Percentiles rank a stretch among this genome's conserved stretches.
These are phyloP conservation scores for Calonectria multiphialidica DNA, from an alignment of 2,329 filamentous ascomycete species.

Conservation along the genomic window DNA sequence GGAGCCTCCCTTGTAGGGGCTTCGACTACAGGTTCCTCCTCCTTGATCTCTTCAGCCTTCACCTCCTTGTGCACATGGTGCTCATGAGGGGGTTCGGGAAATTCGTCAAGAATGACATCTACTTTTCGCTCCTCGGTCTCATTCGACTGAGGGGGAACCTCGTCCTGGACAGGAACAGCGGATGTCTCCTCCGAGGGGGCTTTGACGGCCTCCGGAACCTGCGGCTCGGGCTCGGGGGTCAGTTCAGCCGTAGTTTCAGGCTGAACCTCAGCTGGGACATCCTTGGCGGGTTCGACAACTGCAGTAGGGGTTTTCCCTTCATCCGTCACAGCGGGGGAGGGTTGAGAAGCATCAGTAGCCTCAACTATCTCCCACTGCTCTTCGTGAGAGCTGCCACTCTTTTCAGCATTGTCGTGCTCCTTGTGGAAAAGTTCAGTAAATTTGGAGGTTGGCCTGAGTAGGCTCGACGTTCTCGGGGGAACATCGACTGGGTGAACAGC, in stretches of 20 bases:
- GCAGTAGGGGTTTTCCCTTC: not conserved
- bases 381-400: slow-evolving; percentile 24
- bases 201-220: slow-evolving; percentile 17
- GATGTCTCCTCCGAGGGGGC: slow-evolving; percentile 17
- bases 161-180: not conserved
- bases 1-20: slow-evolving; percentile 2
- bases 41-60: slow-evolving; percentile 20
- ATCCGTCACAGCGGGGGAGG: not conserved
- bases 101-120: slow-evolving; percentile 23
- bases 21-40: slow-evolving; percentile 6
- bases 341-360: slow-evolving; percentile 16
- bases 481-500: not conserved
- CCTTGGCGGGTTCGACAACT: not conserved
- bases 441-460: not conserved
- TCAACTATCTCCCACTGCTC: slow-evolving; percentile 32
- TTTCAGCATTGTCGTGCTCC: not conserved
- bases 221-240: slow-evolving; percentile 24
- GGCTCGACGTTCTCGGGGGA: not conserved
- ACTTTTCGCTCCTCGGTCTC: slow-evolving; percentile 16
- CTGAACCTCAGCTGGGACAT: slow-evolving; percentile 3
- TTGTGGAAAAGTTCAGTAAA: not conserved
- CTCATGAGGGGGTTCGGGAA: slow-evolving; percentile 34
- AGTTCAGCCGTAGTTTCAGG: not conserved
- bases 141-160: slow-evolving; percentile 4
- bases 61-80: not conserved